These are phyloP conservation scores for Dictyostelium purpureum DNA, from an alignment of 78 protist genomes.

Conservation along the genomic window DNA sequence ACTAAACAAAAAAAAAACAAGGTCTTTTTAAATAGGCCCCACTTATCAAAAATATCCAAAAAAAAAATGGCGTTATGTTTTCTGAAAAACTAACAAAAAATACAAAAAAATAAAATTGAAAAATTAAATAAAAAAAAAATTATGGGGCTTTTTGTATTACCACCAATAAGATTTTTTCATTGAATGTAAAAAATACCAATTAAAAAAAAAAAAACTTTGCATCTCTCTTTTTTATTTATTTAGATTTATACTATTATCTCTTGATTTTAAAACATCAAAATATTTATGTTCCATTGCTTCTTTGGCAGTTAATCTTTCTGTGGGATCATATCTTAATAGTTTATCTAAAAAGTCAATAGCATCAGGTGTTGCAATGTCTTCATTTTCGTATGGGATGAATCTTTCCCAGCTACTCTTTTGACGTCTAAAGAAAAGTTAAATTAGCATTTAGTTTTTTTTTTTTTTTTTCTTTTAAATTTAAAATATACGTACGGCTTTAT, in stretches of 20 bases:
- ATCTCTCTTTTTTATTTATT: no score
- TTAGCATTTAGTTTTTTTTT: neutral
- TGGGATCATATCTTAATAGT: slow-evolving; percentile 95
- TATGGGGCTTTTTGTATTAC: no score
- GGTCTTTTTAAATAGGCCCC: no score
- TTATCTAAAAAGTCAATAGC: slow-evolving; percentile 97
- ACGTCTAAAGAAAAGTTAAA: slow-evolving; percentile 9
- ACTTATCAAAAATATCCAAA: no score
- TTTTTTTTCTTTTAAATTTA: neutral
- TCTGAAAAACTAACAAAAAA: no score
- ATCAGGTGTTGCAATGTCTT: slow-evolving; percentile 85
- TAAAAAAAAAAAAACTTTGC: no score
- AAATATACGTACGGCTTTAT: slow-evolving; percentile 34
- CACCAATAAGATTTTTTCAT: no score
- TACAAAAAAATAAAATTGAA: no score
- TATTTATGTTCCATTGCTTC: slow-evolving; percentile 84
- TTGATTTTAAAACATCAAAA: slow-evolving; percentile 32
- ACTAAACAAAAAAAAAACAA: no score
- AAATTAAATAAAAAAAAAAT: no score
- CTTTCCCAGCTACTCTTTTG: slow-evolving; percentile 54
- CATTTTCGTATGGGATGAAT: slow-evolving; percentile 78
- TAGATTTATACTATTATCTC: neutral
- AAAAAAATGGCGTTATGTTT: no score
- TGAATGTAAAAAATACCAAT: no score
- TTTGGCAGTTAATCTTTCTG: slow-evolving; percentile 80